A percentile compares a stretch with the other conserved stretches of the same genome.
phyloP scores from a whole-genome alignment of 1,284 basidiomycete genomes.

The Ceratobasidium sp. region DNA sequence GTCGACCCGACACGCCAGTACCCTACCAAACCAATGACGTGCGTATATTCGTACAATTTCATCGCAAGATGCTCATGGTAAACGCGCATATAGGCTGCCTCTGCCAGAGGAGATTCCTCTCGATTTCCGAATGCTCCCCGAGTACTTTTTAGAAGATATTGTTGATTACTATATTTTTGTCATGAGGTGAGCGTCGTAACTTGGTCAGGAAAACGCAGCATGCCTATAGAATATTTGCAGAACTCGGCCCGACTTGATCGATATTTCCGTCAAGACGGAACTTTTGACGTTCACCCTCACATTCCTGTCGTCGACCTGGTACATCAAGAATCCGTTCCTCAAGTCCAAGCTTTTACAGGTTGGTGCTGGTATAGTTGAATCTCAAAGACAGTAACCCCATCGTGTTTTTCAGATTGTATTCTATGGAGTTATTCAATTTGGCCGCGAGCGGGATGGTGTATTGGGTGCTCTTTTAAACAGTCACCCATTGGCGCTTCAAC shows the following conservation, averaged over 20 bases:
- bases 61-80: conserved; percentile 40
- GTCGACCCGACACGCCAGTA: conserved; percentile 87
- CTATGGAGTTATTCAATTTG: conserved; percentile 79
- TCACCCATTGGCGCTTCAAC: conserved; percentile 82
- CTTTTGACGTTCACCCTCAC: conserved; percentile 90
- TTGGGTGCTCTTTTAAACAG: conserved; percentile 84
- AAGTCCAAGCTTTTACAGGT: conserved; percentile 98
- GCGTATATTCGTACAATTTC: conserved; percentile 47
- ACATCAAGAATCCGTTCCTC: conserved; percentile 98
- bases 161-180: conserved; percentile 89
- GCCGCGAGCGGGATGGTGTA: conserved; percentile 77
- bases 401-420: conserved; percentile 71
- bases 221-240: conserved; percentile 51
- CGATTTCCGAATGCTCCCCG: conserved; percentile 88
- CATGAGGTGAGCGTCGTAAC: conserved; percentile 64
- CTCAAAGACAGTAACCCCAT: conserved; percentile 15
- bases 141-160: conserved; percentile 94
- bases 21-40: conserved; percentile 74
- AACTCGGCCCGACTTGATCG: conserved; percentile 79
- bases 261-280: conserved; percentile 82
- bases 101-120: conserved; percentile 85
- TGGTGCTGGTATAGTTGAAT: conserved; percentile 43
- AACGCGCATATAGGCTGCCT: conserved; percentile 69
- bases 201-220: conserved; percentile 35
- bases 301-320: conserved; percentile 93